Evolutionary conservation across 257 asterid genomes (phyloP).

Genomic region (Asclepias syriaca): DNA sequence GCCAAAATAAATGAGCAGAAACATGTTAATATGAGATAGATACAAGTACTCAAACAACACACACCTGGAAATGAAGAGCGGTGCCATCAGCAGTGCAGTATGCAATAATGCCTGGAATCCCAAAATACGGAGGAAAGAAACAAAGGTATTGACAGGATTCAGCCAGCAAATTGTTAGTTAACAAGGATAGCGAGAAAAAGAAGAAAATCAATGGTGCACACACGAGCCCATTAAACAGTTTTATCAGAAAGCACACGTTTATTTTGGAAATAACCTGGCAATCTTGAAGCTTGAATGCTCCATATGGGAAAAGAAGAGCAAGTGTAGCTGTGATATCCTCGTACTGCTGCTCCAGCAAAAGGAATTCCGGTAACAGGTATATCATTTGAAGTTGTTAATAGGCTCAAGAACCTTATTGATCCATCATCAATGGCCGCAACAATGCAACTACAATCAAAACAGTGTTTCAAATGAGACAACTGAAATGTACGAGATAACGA

Average conservation of each 20-base stretch:
- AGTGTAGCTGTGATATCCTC: constrained; percentile 49
- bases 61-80: constrained; percentile 72
- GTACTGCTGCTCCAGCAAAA: constrained; percentile 34
- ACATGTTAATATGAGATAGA: constrained; percentile 9
- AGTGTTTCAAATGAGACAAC: constrained; percentile 2
- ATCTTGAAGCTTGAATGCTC: constrained; percentile 66
- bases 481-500: background rate
- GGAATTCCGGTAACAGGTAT: constrained; percentile 56
- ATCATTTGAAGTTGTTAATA: constrained; percentile 56
- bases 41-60: constrained; percentile 5
- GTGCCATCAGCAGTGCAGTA: constrained; percentile 86
- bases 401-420: constrained; percentile 57
- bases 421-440: constrained; percentile 75
- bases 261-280: constrained; percentile 47
- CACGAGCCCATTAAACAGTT: background rate
- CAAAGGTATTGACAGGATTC: background rate
- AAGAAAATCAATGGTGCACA: background rate
- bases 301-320: constrained; percentile 71
- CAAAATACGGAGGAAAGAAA: constrained; percentile 6
- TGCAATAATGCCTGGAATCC: constrained; percentile 63
- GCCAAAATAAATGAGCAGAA: background rate
- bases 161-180: background rate
- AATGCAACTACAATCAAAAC: constrained; percentile 47
- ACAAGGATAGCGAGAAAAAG: background rate
- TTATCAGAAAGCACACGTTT: background rate